phyloP scores from a whole-genome alignment of 768 basidiomycete species.

The Russula emetica region DNA sequence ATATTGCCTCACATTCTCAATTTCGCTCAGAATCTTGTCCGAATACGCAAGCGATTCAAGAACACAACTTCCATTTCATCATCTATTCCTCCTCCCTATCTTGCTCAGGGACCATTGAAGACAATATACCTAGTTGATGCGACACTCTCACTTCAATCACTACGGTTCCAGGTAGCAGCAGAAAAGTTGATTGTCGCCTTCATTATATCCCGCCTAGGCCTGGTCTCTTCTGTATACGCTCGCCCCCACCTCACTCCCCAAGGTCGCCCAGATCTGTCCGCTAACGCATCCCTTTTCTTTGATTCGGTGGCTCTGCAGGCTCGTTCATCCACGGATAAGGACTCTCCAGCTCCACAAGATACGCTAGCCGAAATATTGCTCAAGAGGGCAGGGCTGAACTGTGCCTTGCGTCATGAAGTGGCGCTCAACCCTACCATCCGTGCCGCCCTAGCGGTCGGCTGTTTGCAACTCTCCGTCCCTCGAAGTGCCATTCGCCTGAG shows the following conservation, averaged over 20 bases:
- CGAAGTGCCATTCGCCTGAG: constrained; percentile 78
- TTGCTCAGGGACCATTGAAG: not conserved
- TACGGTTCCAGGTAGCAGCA: constrained; percentile 61
- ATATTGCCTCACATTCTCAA: constrained; percentile 27
- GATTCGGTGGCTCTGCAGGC: constrained; percentile 55
- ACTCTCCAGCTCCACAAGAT: constrained; percentile 45
- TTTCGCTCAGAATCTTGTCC: constrained; percentile 24
- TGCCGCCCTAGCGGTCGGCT: constrained; percentile 43
- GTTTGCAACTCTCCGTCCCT: constrained; percentile 58
- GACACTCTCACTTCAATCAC: constrained; percentile 40
- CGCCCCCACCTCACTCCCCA: constrained; percentile 32
- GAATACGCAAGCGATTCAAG: constrained; percentile 8
- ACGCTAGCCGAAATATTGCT: constrained; percentile 60
- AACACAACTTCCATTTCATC: not conserved
- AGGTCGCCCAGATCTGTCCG: constrained; percentile 38
- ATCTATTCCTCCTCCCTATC: not conserved
- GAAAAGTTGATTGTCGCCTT: constrained; percentile 67
- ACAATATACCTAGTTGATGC: constrained; percentile 36
- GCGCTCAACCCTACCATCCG: constrained; percentile 40
- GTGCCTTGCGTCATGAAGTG: constrained; percentile 46
- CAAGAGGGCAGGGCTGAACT: constrained; percentile 43
- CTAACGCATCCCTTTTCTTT: constrained; percentile 48
- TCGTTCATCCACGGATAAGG: constrained; percentile 44
- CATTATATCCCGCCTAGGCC: constrained; percentile 41
- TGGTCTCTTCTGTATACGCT: constrained; percentile 33